A percentile compares a stretch with the other conserved stretches of the same genome.
Conservation (phyloP, 768 basidiomycete genomes). For the Psilocybe cubensis region DNA sequence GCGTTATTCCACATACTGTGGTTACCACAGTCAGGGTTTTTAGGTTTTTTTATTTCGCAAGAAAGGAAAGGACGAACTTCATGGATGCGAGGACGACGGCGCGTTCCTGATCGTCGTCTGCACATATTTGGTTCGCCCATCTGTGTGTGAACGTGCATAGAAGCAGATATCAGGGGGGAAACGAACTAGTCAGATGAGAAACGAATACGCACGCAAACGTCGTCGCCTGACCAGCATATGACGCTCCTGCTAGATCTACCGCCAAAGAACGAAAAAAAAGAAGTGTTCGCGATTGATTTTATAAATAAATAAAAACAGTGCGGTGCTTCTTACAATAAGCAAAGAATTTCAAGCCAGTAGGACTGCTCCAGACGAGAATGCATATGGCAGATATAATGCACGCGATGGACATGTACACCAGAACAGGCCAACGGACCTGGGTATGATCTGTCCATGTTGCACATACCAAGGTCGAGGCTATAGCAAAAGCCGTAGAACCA, state of each 20-base stretch:
- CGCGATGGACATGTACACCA: constrained; percentile 64
- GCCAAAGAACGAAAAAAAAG: not conserved
- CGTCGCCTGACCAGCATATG: constrained; percentile 76
- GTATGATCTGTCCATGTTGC: constrained; percentile 67
- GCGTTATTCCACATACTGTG: constrained; percentile 71
- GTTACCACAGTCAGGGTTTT: not conserved
- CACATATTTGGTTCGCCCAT: constrained; percentile 82
- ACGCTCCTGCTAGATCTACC: constrained; percentile 61
- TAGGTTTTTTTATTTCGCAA: not conserved
- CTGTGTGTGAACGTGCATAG: constrained; percentile 30
- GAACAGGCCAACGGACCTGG: constrained; percentile 61
- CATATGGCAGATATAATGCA: constrained; percentile 57
- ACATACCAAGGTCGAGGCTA: constrained; percentile 63
- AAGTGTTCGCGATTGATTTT: not conserved
- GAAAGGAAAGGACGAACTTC: constrained; percentile 51
- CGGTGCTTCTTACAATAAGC: constrained; percentile 59
- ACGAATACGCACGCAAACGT: constrained; percentile 63
- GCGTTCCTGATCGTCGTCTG: constrained; percentile 72
- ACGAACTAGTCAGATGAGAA: not conserved
- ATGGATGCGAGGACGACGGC: constrained; percentile 74
- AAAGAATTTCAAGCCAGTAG: constrained; percentile 70
- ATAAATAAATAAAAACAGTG: not conserved
- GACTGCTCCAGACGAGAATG: constrained; percentile 63
- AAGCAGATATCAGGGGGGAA: not conserved
- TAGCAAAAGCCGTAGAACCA: constrained; percentile 67